Evolutionary conservation across 139 green algal species (phyloP).

Genomic region (Chlamydomonas sp.): DNA sequence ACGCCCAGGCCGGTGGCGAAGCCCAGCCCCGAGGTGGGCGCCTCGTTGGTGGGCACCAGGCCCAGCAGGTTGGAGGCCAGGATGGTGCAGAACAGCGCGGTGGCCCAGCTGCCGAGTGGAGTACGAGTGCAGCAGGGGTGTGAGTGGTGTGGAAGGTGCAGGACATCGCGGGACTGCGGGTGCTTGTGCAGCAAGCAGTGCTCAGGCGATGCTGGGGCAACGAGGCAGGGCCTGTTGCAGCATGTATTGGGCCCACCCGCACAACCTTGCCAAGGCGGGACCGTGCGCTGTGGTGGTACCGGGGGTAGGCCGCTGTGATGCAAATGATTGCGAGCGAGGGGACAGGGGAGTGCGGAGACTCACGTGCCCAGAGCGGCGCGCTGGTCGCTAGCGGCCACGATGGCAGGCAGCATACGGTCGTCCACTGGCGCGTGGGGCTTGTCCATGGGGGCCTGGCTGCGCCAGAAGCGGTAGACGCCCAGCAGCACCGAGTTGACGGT

Average conservation of each 20-base stretch:
- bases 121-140: neutral
- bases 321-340: too few species aligned
- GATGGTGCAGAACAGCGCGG: slow-evolving; percentile 60
- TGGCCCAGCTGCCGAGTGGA: slow-evolving; percentile 31
- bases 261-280: too few species aligned
- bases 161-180: neutral
- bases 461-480: slow-evolving; percentile 62
- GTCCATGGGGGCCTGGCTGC: slow-evolving; percentile 55
- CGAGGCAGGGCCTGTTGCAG: too few species aligned
- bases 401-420: slow-evolving; percentile 50
- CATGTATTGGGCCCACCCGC: too few species aligned
- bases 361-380: slow-evolving; percentile 47
- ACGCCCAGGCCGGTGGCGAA: slow-evolving; percentile 63
- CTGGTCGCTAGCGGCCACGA: slow-evolving; percentile 45
- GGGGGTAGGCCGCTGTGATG: too few species aligned
- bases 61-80: slow-evolving; percentile 61
- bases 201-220: neutral
- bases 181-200: too few species aligned
- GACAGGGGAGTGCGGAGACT: neutral
- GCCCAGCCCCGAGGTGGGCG: slow-evolving; percentile 57
- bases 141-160: neutral
- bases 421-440: slow-evolving; percentile 53
- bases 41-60: slow-evolving; percentile 61
- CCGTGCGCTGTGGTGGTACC: too few species aligned
- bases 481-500: slow-evolving; percentile 49